Conservation (phyloP, 371 early-diverging fungal genomes). For the Apophysomyces elegans region DNA sequence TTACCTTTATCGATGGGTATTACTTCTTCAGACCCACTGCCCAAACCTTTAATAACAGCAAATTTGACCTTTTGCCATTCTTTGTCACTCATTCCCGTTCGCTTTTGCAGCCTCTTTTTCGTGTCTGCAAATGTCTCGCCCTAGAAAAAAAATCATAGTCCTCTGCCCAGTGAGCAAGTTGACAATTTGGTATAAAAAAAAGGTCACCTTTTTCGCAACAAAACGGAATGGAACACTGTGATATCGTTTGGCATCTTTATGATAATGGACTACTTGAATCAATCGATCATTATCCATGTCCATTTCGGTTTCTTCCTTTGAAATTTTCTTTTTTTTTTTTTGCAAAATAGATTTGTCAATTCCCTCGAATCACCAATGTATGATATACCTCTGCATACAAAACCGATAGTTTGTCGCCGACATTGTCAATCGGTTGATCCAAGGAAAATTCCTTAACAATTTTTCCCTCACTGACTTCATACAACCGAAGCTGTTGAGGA, state of each 20-base stretch:
- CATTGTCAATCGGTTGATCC: conserved; percentile 44
- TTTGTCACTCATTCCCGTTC: conserved; percentile 83
- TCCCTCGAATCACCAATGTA: not conserved
- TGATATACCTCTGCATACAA: conserved; percentile 49
- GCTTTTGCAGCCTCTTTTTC: conserved; percentile 71
- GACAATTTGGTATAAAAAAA: not conserved
- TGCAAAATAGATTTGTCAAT: not conserved
- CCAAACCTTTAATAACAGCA: conserved; percentile 36
- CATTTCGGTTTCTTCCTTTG: conserved; percentile 61
- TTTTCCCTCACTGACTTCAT: conserved; percentile 43
- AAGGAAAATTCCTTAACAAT: conserved; percentile 41
- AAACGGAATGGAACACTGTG: conserved; percentile 89
- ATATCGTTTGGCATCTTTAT: conserved; percentile 62
- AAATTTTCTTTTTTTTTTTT: conserved; percentile 53
- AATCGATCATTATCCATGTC: conserved; percentile 51
- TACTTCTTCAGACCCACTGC: conserved; percentile 30
- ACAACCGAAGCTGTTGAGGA: conserved; percentile 41
- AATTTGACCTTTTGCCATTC: conserved; percentile 84
- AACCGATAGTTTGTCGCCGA: conserved; percentile 32
- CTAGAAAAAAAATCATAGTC: conserved; percentile 10
- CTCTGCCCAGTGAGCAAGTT: not conserved
- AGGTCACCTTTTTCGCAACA: conserved; percentile 58
- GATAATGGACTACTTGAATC: conserved; percentile 76
- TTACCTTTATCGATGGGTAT: conserved; percentile 52
- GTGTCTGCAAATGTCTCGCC: conserved; percentile 74